Conservation (phyloP, 257 asterid species). For the Solanum stenotomum region DNA sequence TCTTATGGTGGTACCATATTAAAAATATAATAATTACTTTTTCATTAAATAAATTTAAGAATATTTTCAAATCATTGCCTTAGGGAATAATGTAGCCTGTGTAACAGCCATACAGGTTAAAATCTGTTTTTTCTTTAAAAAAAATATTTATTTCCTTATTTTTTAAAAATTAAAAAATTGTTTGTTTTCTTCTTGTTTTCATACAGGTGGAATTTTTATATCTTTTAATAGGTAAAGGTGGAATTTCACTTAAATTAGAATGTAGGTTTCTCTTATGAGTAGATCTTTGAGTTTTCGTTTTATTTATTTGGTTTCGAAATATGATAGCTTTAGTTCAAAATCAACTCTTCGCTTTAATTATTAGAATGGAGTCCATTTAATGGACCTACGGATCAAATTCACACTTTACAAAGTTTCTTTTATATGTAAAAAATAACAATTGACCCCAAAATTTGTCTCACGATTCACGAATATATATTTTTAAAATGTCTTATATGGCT, state of each 20-base stretch:
- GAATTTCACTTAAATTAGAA: too few species aligned
- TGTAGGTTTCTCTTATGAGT: not conserved
- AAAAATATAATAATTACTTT: not conserved
- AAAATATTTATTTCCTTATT: not conserved
- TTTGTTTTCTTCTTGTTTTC: not conserved
- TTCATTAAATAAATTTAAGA: not conserved
- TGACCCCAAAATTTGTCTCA: not conserved
- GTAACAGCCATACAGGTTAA: not conserved
- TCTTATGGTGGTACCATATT: not conserved
- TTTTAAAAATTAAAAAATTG: not conserved
- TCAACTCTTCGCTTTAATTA: too few species aligned
- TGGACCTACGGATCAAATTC: not conserved
- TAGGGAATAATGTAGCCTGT: not conserved
- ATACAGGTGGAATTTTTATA: too few species aligned
- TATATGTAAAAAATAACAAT: not conserved
- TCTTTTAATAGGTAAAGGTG: not conserved
- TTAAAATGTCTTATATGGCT: not conserved
- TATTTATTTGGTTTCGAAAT: too few species aligned
- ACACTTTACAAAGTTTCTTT: too few species aligned
- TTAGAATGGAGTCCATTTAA: too few species aligned
- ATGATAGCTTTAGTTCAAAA: too few species aligned
- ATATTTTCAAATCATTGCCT: constrained; percentile 1
- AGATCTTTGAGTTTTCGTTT: not conserved
- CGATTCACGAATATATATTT: not conserved
- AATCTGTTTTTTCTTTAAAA: too few species aligned